A percentile compares a stretch with the other conserved stretches of the same genome.
Evolutionary conservation across 179 eudicot genomes (phyloP).

Genomic region (Actinidia arguta): DNA sequence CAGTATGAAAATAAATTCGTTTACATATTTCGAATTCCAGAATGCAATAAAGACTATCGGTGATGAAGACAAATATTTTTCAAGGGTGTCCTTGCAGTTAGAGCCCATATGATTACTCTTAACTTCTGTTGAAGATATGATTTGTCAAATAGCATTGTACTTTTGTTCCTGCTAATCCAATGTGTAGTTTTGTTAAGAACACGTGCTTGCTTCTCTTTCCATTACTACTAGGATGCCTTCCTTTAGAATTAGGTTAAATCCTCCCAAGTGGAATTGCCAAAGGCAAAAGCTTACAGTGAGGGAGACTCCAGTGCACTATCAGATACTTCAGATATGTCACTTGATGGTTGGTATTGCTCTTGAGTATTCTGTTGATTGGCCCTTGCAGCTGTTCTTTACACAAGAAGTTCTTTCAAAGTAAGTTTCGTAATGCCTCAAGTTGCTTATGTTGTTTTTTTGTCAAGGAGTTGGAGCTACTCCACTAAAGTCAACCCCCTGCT

Average conservation of each 20-base stretch:
- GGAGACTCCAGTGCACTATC: constrained; percentile 59
- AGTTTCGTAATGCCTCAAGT: no score
- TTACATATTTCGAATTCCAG: constrained; percentile 49
- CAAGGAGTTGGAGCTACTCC: background rate
- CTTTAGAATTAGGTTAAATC: constrained; percentile 69
- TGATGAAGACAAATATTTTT: constrained; percentile 91
- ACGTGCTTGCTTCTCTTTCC: constrained; percentile 21
- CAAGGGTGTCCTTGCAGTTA: constrained; percentile 91
- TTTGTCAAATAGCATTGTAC: background rate
- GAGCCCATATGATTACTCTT: constrained; percentile 24
- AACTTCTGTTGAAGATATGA: constrained; percentile 13
- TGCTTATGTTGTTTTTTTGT: no score
- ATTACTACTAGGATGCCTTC: constrained; percentile 69
- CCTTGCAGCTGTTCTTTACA: constrained; percentile 89
- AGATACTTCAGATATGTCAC: constrained; percentile 58
- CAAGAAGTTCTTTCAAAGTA: constrained; percentile 97
- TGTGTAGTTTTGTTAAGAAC: constrained; percentile 23
- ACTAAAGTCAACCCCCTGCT: no score
- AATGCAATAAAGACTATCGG: constrained; percentile 92
- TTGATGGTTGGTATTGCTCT: constrained; percentile 95
- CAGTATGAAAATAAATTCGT: constrained; percentile 12
- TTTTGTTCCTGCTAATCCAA: background rate
- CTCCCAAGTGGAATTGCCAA: constrained; percentile 65
- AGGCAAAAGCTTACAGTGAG: constrained; percentile 55
- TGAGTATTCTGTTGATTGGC: constrained; percentile 98